Evolutionary conservation across 345 rosid species (phyloP), one percentile per base, ranked within the genome.

Genomic region (Syzygium aromaticum): DNA sequence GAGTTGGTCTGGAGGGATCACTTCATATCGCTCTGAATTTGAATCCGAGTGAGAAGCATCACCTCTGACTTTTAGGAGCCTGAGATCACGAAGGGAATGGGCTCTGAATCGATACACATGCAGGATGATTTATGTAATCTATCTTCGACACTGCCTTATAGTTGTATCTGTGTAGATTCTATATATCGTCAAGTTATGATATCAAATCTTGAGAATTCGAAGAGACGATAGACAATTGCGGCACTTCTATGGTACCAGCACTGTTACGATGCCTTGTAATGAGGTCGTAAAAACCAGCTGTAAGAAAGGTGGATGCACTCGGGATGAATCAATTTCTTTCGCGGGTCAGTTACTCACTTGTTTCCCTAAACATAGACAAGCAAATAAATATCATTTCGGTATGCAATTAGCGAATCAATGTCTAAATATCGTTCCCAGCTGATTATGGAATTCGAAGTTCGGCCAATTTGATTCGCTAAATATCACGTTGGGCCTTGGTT

Each of bases 291-390:
- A 63, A 63, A 30, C 7, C 30, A 63, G 21, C 14, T 63, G 28
- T 14, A 63, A n/a, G 28, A 63, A 28, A 64, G 8, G 11, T 28
- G 38, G 19, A 61, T 13, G 9, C 6, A n/a, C 15, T n/a, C 7
- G 0, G 22, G 19, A 17, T 16, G 43, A 63, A 28, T 64, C 0
- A 3, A 16, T 28, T 30, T 64, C 8, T 61, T 61, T 14, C 17
- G 6, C 1, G 5, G 0, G 0, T 13, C 3, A 0, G 11, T 64
- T 16, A 7, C 17, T 64, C 40, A 16, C 38, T 7, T 3, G 1
- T 64, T 64, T 64, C 22, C 22, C 11, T 30, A 30, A 2, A 7
- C 17, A n/a, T 64, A 4, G 43, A 64, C 19, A 30, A 1, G 16
- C 40, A 64, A 64, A 30, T 64, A 28, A 63, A 30, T 7, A 15